Evolutionary conservation across 352 stramenopile genomes (phyloP).

Genomic region (Thraustochytrium sp.): DNA sequence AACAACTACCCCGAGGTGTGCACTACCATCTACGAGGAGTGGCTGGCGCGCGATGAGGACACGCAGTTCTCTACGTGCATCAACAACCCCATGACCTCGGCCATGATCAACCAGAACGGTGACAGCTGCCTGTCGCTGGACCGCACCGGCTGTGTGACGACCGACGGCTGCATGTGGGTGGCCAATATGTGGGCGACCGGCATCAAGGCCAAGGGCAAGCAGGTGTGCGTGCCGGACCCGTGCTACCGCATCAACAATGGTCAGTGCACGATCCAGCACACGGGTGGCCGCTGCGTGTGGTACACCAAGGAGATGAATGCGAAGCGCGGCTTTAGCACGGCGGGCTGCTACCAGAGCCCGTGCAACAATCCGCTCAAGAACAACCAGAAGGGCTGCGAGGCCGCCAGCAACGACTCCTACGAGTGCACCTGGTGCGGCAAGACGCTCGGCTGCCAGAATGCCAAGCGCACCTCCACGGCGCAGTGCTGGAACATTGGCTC

Average conservation of each 20-base stretch:
- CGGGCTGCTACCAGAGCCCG: constrained; percentile 23
- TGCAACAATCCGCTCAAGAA: constrained; percentile 32
- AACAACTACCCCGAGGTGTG: no score
- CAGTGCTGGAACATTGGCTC: constrained; percentile 22
- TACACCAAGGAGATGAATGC: background rate
- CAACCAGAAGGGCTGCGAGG: background rate
- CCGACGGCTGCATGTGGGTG: constrained; percentile 32
- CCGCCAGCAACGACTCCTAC: background rate
- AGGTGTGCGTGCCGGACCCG: background rate
- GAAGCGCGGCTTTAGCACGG: background rate
- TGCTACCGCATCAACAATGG: constrained; percentile 30
- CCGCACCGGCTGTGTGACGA: background rate
- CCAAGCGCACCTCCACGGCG: background rate
- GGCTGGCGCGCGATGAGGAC: background rate
- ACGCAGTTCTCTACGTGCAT: background rate
- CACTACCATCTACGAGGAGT: constrained; percentile 10
- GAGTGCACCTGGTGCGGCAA: constrained; percentile 4
- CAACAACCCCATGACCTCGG: background rate
- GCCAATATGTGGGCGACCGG: background rate
- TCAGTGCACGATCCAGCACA: constrained; percentile 37
- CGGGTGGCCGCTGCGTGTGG: constrained; percentile 22
- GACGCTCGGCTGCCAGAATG: constrained; percentile 3
- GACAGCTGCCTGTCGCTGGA: background rate
- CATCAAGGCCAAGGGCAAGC: background rate
- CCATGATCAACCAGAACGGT: constrained; percentile 19